phyloP scores from a whole-genome alignment of 192 early-diverging fungal species.

The Gaertneriomyces sp. region DNA sequence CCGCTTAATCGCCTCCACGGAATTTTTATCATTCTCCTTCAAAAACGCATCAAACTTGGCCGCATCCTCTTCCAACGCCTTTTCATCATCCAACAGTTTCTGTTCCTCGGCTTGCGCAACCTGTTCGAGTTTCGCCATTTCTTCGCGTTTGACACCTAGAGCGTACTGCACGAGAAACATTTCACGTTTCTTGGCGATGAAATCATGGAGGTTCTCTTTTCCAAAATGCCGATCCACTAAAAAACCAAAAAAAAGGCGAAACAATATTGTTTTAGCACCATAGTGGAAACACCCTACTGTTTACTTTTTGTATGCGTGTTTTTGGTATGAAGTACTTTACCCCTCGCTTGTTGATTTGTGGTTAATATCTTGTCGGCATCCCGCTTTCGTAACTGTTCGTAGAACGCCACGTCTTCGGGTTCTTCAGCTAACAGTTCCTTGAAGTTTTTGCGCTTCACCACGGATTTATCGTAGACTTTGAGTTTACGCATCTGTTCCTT shows the following conservation, averaged over 20 bases:
- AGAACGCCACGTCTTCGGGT: conserved; percentile 48
- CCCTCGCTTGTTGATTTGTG: conserved; percentile 40
- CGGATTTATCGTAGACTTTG: conserved; percentile 49
- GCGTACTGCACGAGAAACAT: conserved; percentile 62
- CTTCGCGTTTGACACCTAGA: conserved; percentile 56
- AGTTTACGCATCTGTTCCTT: conserved; percentile 44
- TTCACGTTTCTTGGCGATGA: conserved; percentile 57
- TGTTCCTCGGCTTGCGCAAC: conserved; percentile 60
- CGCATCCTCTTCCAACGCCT: conserved; percentile 58
- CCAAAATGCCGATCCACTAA: conserved; percentile 52
- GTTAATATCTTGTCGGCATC: conserved; percentile 52
- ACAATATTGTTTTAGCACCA: background rate
- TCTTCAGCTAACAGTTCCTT: conserved; percentile 56
- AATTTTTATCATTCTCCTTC: conserved; percentile 62
- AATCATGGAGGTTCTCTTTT: conserved; percentile 56
- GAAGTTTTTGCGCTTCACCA: conserved; percentile 48
- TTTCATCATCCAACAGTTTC: conserved; percentile 59
- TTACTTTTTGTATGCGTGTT: background rate
- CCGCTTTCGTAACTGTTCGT: conserved; percentile 43
- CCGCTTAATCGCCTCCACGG: conserved; percentile 58
- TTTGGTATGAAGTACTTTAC: conserved; percentile 29
- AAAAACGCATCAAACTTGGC: conserved; percentile 60
- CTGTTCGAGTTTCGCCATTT: conserved; percentile 58
- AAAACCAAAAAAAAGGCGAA: background rate
- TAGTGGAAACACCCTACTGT: background rate